These are phyloP conservation scores for Amorphotheca resinae DNA, from an alignment of 495 filamentous ascomycete genomes.

Conservation along the genomic window DNA sequence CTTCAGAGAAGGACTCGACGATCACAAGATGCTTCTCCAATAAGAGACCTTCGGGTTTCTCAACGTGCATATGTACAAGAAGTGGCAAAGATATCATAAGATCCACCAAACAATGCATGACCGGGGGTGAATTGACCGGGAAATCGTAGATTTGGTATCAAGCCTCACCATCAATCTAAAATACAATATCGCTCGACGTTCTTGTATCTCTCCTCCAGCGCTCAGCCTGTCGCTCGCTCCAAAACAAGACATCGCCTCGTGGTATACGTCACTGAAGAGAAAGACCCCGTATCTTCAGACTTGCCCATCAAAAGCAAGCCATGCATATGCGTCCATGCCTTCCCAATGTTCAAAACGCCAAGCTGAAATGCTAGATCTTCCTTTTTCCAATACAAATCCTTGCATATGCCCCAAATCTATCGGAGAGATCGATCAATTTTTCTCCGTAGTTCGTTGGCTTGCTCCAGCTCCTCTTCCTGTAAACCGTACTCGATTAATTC, in stretches of 20 bases:
- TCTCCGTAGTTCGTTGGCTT: constrained; percentile 29
- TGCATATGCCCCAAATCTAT: neutral
- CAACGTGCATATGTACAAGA: no score
- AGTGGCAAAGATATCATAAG: no score
- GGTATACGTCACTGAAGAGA: neutral
- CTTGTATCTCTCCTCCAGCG: neutral
- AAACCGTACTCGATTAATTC: constrained; percentile 15
- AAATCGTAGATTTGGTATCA: neutral
- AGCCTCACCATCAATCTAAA: neutral
- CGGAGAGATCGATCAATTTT: constrained; percentile 25
- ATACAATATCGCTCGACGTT: neutral
- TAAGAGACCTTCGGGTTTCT: no score
- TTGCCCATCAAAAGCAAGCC: neutral
- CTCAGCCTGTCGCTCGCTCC: neutral
- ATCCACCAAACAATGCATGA: no score
- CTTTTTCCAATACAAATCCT: neutral
- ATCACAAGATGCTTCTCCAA: no score
- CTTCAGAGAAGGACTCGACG: no score
- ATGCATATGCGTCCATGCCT: neutral
- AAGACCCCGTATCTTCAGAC: neutral
- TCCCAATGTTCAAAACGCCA: neutral
- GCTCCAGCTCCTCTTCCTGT: constrained; percentile 7
- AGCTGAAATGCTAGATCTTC: neutral
- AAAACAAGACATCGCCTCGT: neutral
- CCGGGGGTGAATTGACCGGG: no score